Base-by-base conservation (phyloP, 2,329 filamentous ascomycete genomes). In the Neophaeococcomyces mojaviensis region DNA sequence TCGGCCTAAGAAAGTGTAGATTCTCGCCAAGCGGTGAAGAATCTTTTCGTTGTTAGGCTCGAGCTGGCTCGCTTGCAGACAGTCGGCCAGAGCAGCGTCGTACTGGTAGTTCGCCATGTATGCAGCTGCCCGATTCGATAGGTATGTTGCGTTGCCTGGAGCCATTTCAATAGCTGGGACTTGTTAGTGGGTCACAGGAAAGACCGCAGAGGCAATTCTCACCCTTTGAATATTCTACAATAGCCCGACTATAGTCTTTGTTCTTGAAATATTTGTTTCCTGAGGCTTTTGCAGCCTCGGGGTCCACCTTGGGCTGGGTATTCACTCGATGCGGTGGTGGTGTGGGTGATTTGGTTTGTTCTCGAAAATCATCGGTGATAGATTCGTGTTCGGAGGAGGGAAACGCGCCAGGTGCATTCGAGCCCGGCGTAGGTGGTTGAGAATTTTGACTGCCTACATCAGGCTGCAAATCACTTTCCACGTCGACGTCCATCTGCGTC, bases 191-290 rank as follows among this genome's bases (percentile, higher is more conserved):
- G 34, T n/a, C 39, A 24, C 47, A 39, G 4, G 19, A 38, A 13
- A 31, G n/a, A 35, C 35, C 39, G 39, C 36, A 18, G 49, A 38
- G 35, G 31, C 20, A 15, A 39, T 15, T 35, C 39, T 28, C 73
- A 95, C 90, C 90, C 79, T 94, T 95, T 57, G 86, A 87, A 66
- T 97, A 98, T 66, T 96, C 88, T 56, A 86, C 78, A 63, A 97
- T 89, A 19, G 92, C 90, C 62, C 85, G 84, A 50, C 75, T 70
- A 65, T 90, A 98, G 61, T 96, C 86, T 63, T 84, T 87, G 53
- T 89, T 86, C 72, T 96, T 97, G 78, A 96, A 98, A 62, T 87
- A 90, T 61, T 92, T 92, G 71, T 98, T 98, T 49, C 92, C 92
- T 2, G 86, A 80, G 58, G 86, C 79, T 74, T 98, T 98, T 77